These are phyloP conservation scores for Linaria vulgaris DNA, from an alignment of 257 asterid genomes.

Conservation along the genomic window DNA sequence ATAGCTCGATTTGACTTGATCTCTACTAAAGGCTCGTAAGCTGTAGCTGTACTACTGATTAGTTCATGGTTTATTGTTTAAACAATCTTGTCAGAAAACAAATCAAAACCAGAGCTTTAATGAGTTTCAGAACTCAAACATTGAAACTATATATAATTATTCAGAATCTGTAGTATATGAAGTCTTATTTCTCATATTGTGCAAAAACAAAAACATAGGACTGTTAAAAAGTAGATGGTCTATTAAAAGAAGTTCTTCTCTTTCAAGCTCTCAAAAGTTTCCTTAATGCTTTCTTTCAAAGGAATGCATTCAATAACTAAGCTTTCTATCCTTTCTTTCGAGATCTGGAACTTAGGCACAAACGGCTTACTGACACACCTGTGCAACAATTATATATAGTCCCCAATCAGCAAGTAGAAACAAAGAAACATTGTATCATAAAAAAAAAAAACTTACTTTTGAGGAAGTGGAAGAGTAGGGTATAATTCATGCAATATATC, in stretches of 20 bases:
- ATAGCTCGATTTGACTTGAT: too few species aligned
- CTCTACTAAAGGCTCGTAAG: too few species aligned
- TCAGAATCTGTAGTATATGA: not conserved
- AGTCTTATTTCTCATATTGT: not conserved
- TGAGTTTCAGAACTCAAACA: too few species aligned
- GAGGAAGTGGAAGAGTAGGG: conserved; percentile 41
- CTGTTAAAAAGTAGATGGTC: not conserved
- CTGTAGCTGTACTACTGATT: too few species aligned
- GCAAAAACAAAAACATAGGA: not conserved
- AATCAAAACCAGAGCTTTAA: not conserved
- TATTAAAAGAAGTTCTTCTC: conserved; percentile 30
- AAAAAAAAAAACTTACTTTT: conserved; percentile 34
- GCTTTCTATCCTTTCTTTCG: conserved; percentile 44
- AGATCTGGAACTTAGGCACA: conserved; percentile 38
- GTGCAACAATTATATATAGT: not conserved
- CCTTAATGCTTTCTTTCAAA: conserved; percentile 46
- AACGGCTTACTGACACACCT: conserved; percentile 57
- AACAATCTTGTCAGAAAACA: too few species aligned
- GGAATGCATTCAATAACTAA: conserved; percentile 45
- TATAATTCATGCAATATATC: conserved; percentile 39
- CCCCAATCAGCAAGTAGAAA: not conserved
- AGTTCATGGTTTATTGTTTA: too few species aligned
- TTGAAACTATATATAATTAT: not conserved
- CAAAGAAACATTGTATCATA: not conserved
- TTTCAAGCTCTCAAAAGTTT: conserved; percentile 52